Conservation (phyloP, 164 flowering plant species). For the Annona cherimola region DNA sequence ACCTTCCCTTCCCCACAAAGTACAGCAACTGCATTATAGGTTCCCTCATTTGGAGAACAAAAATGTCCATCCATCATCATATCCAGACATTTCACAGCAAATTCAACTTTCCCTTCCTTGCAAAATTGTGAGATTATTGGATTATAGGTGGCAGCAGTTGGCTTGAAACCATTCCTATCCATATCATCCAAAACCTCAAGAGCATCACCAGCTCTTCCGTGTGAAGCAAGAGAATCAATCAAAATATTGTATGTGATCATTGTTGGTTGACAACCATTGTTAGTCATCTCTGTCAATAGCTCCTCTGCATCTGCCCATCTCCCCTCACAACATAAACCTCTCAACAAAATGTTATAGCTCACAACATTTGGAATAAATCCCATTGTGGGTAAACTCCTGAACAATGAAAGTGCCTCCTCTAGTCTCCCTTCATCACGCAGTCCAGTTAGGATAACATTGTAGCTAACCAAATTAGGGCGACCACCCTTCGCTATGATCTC, state of each 20-base stretch:
- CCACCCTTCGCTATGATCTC: slow-evolving; percentile 73
- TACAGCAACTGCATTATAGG: slow-evolving; percentile 68
- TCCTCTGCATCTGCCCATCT: slow-evolving; percentile 74
- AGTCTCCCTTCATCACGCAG: slow-evolving; percentile 77
- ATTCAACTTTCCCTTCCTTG: slow-evolving; percentile 59
- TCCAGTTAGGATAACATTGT: slow-evolving; percentile 81
- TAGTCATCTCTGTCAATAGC: slow-evolving; percentile 75
- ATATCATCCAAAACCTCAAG: slow-evolving; percentile 63
- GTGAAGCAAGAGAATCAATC: slow-evolving; percentile 62
- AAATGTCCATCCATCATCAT: slow-evolving; percentile 45
- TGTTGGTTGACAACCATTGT: slow-evolving; percentile 53
- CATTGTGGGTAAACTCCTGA: slow-evolving; percentile 53
- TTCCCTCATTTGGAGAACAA: slow-evolving; percentile 71
- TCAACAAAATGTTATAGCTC: slow-evolving; percentile 71
- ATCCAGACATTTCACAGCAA: slow-evolving; percentile 52
- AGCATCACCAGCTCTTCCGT: slow-evolving; percentile 60
- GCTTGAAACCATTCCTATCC: slow-evolving; percentile 38
- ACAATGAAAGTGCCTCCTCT: slow-evolving; percentile 60
- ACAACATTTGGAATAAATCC: slow-evolving; percentile 83
- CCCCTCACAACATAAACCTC: slow-evolving; percentile 58
- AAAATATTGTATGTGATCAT: slow-evolving; percentile 71
- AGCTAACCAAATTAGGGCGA: slow-evolving; percentile 72
- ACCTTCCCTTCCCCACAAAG: slow-evolving; percentile 60
- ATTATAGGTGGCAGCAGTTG: slow-evolving; percentile 66
- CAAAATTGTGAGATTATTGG: slow-evolving; percentile 66